Percentiles rank a stretch among this genome's conserved stretches.
Evolutionary conservation across 1,284 basidiomycete genomes (phyloP).

Genomic region (Caloboletus firmus): DNA sequence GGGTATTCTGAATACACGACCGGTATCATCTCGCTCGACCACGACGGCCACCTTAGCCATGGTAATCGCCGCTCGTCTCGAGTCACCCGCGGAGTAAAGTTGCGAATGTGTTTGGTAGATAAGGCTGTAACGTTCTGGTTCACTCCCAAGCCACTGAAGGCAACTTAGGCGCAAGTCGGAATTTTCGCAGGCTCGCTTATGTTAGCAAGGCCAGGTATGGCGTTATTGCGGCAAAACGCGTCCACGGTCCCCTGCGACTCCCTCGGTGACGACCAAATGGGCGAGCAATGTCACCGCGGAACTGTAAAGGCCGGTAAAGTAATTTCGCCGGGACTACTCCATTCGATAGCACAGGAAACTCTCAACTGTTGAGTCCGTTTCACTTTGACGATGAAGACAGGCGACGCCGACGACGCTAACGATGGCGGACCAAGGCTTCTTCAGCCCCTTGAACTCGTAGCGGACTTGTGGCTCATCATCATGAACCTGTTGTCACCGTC

Average conservation of each 20-base stretch:
- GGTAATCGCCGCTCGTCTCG: not conserved
- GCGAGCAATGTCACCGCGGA: slow-evolving; percentile 1
- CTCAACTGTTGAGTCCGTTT: not conserved
- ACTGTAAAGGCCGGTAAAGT: slow-evolving; percentile 10
- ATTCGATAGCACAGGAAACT: not conserved
- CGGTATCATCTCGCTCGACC: slow-evolving; percentile 27
- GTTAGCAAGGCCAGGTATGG: slow-evolving; percentile 11
- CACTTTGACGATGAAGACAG: slow-evolving; percentile 2
- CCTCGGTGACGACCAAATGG: not conserved
- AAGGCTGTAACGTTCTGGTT: not conserved
- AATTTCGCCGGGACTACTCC: not conserved
- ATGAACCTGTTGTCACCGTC: slow-evolving; percentile 31
- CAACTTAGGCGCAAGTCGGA: too few species aligned
- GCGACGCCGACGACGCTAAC: not conserved
- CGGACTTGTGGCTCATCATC: slow-evolving; percentile 33
- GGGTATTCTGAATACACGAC: slow-evolving; percentile 25
- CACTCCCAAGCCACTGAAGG: not conserved
- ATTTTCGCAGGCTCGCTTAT: slow-evolving; percentile 19
- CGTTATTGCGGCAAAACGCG: slow-evolving; percentile 22
- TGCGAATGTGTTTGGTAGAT: not conserved
- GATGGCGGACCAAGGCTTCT: not conserved
- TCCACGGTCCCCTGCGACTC: not conserved
- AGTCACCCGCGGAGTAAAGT: not conserved
- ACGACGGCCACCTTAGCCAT: slow-evolving; percentile 8
- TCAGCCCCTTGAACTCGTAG: slow-evolving; percentile 21